phyloP scores from a whole-genome alignment of 2,329 filamentous ascomycete genomes.

The Clarireedia paspali region DNA sequence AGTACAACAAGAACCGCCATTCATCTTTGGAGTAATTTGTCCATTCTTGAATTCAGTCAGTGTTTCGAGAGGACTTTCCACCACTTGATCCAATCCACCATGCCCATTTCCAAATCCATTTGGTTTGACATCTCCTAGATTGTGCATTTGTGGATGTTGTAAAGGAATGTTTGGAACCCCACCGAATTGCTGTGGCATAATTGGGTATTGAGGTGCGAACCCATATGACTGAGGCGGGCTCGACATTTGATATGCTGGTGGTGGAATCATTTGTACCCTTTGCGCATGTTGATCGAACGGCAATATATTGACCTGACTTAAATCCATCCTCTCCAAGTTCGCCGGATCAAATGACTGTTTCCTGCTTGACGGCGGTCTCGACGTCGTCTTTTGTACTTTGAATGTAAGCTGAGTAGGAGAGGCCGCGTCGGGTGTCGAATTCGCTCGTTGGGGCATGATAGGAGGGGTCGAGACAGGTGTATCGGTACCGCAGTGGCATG shows the following conservation, averaged over 20 bases:
- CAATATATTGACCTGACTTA: slow-evolving; percentile 43
- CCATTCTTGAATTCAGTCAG: slow-evolving; percentile 13
- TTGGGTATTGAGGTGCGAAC: slow-evolving; percentile 20
- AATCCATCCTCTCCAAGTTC: slow-evolving; percentile 45
- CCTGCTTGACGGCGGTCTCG: slow-evolving; percentile 19
- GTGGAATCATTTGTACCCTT: slow-evolving; percentile 18
- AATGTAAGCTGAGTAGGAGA: slow-evolving; percentile 25
- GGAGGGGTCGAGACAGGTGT: slow-evolving; percentile 15
- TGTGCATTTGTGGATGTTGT: slow-evolving; percentile 15
- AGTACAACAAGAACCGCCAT: slow-evolving; percentile 10
- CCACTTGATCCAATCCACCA: slow-evolving; percentile 16
- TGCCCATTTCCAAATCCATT: slow-evolving; percentile 16
- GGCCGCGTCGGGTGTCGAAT: slow-evolving; percentile 34
- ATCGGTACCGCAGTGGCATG: slow-evolving; percentile 43
- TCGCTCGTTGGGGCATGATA: slow-evolving; percentile 13
- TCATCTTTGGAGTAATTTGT: slow-evolving; percentile 11
- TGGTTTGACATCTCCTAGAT: slow-evolving; percentile 8
- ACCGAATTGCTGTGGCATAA: slow-evolving; percentile 17
- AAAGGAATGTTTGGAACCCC: slow-evolving; percentile 12
- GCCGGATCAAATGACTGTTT: slow-evolving; percentile 44
- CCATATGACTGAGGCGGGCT: slow-evolving; percentile 16
- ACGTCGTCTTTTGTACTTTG: slow-evolving; percentile 23
- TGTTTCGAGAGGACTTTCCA: slow-evolving; percentile 20
- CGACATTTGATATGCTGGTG: slow-evolving; percentile 19
- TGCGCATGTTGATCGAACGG: slow-evolving; percentile 28